A percentile compares a stretch with the other conserved stretches of the same genome.
phyloP scores from a whole-genome alignment of 1,139 yeast genomes.

The Kodamaea sp. region DNA sequence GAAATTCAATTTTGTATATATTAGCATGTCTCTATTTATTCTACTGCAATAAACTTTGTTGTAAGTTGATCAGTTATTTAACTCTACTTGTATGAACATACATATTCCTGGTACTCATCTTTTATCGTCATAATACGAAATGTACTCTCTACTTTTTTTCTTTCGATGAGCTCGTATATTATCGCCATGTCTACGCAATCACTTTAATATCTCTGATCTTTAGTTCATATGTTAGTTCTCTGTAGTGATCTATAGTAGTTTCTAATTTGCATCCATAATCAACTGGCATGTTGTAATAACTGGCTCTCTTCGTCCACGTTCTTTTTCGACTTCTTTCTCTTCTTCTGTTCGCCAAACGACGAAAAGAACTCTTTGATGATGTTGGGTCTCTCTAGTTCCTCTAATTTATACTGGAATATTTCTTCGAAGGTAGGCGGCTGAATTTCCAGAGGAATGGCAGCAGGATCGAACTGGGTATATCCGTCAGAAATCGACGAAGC shows the following conservation, averaged over 20 bases:
- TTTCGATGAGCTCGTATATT: no score
- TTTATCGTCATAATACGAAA: no score
- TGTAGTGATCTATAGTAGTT: no score
- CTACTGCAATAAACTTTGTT: no score
- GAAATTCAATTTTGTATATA: no score
- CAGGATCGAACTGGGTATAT: conserved; percentile 14
- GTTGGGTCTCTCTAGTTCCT: conserved; percentile 8
- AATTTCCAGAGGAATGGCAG: conserved; percentile 33
- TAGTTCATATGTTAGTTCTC: no score
- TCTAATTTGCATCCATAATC: no score
- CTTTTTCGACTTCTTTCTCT: background rate
- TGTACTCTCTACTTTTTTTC: no score
- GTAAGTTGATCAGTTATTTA: no score
- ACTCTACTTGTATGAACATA: background rate
- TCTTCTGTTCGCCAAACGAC: conserved; percentile 1
- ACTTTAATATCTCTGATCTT: no score
- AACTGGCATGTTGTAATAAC: conserved; percentile 12
- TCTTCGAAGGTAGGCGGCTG: conserved; percentile 42
- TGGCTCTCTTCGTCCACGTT: conserved; percentile 12
- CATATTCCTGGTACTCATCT: background rate
- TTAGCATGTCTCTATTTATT: no score
- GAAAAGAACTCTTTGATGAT: conserved; percentile 1
- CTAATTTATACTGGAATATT: conserved; percentile 29
- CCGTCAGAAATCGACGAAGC: conserved; percentile 10
- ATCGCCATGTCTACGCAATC: no score